Base-by-base conservation (phyloP, 2,329 filamentous ascomycete species). In the Magnaporthiopsis incrustans region DNA sequence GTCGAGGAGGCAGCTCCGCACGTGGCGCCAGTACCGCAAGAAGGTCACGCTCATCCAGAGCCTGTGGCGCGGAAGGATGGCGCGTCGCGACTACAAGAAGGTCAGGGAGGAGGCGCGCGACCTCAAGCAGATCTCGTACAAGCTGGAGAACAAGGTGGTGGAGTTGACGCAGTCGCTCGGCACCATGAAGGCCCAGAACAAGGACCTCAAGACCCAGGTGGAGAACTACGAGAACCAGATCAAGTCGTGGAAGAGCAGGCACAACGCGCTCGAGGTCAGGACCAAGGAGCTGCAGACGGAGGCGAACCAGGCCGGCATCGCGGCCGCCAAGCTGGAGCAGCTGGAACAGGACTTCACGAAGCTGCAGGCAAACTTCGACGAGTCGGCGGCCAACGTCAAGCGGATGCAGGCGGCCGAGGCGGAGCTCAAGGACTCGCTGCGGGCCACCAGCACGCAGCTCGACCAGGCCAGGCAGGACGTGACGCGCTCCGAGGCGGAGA, bases 81-180 rank as follows among this genome's bases (percentile, higher is more conserved):
- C 95, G 64, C 87, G 95, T 69, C 86, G 83, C 69, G 88, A 86
- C 61, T 99, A 99, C 83, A 98, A 97, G 85, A 87, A 82, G 70
- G 80, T 96, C 67, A 91, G 95, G 69, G 93, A 97, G 77, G 95
- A 99, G 78, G 95, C 95, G 68, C 90, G 95, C 73, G 96, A 99
- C 80, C 85, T 99, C 75, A 98, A 98, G 83, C 94, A 98, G 77
- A 99, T 99, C 70, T 98, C 95, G 2, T 99, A 99, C 83, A 98
- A 97, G 82, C 82, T 99, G 71, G 95, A 99, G 77, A 98, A 99
- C 84, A 99, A 99, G 86, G 95, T 99, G 67, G 92, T 99, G 67
- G 95, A 99, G 79, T 85, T 99, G 72, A 99, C 95, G 1, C 95
- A 99, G 76, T 91, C 89, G 61, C 79, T 99, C 70, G 93, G 95